Evolutionary conservation across 2,329 filamentous ascomycete species (phyloP).

Genomic region (Leptodontidium sp.): DNA sequence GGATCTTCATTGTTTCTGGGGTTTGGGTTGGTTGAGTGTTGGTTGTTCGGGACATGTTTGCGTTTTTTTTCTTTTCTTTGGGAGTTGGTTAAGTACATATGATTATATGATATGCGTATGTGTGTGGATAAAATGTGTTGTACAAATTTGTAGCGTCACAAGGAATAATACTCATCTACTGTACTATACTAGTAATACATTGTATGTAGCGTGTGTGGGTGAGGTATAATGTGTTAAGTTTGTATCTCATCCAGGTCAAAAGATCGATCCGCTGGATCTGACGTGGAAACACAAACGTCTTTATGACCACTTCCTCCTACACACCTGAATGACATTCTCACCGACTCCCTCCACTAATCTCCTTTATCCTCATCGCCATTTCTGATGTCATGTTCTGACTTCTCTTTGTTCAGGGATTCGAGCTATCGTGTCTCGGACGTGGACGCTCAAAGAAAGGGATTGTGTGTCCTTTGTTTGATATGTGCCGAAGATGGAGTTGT

Average conservation of each 20-base stretch:
- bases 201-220: background rate
- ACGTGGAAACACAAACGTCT: background rate
- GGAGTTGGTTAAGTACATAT: too few relatives aligned
- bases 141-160: constrained; percentile 10
- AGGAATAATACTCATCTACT: background rate
- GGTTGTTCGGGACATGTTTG: constrained; percentile 7
- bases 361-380: background rate
- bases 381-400: background rate
- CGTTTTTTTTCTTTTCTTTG: background rate
- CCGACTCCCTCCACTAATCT: too few relatives aligned
- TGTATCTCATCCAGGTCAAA: too few relatives aligned
- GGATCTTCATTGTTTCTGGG: constrained; percentile 24
- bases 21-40: background rate
- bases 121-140: background rate
- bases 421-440: too few relatives aligned
- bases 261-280: background rate
- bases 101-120: background rate
- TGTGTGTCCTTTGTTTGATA: background rate
- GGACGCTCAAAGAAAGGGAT: constrained; percentile 9
- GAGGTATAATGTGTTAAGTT: too few relatives aligned
- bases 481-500: background rate
- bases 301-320: background rate
- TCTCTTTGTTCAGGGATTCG: background rate
- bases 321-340: background rate
- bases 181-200: background rate